These are phyloP conservation scores for Apiospora arundinis DNA, from an alignment of 2,329 filamentous ascomycete species.

Conservation along the genomic window DNA sequence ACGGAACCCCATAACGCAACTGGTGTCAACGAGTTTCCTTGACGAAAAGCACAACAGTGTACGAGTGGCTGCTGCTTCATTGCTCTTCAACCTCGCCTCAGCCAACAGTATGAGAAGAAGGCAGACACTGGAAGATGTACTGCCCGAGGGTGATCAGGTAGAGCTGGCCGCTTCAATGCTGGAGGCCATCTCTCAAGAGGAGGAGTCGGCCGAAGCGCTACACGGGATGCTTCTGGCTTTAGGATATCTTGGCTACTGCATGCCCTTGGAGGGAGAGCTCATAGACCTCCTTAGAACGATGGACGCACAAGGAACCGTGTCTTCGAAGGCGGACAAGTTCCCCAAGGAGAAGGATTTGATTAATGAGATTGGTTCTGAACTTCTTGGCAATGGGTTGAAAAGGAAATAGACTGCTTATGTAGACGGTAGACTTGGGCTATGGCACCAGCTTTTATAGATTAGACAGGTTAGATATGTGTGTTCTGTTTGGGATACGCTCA, in stretches of 20 bases:
- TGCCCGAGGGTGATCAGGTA: slow-evolving; percentile 76
- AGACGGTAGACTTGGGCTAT: neutral
- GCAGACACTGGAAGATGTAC: slow-evolving; percentile 59
- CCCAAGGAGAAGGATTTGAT: slow-evolving; percentile 63
- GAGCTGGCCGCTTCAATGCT: slow-evolving; percentile 82
- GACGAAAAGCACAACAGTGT: slow-evolving; percentile 77
- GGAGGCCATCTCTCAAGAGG: slow-evolving; percentile 70
- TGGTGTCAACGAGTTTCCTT: slow-evolving; percentile 80
- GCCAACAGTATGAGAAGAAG: slow-evolving; percentile 71
- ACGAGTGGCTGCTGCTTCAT: slow-evolving; percentile 79
- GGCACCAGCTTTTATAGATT: neutral
- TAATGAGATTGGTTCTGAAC: slow-evolving; percentile 56
- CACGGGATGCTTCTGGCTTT: slow-evolving; percentile 79
- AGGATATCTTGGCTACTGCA: slow-evolving; percentile 77
- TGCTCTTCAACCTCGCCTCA: slow-evolving; percentile 82
- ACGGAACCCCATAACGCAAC: slow-evolving; percentile 64
- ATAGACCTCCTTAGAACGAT: slow-evolving; percentile 79
- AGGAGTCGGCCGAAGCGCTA: slow-evolving; percentile 71
- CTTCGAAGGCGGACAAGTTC: slow-evolving; percentile 62
- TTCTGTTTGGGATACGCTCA: neutral
- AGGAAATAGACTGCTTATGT: slow-evolving; percentile 31
- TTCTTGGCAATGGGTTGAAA: slow-evolving; percentile 57
- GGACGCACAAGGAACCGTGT: slow-evolving; percentile 72
- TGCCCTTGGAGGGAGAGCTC: slow-evolving; percentile 74
- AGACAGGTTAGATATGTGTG: neutral